These are phyloP conservation scores for Triticum monococcum DNA, from an alignment of 176 grass and related monocot species.

Conservation along the genomic window DNA sequence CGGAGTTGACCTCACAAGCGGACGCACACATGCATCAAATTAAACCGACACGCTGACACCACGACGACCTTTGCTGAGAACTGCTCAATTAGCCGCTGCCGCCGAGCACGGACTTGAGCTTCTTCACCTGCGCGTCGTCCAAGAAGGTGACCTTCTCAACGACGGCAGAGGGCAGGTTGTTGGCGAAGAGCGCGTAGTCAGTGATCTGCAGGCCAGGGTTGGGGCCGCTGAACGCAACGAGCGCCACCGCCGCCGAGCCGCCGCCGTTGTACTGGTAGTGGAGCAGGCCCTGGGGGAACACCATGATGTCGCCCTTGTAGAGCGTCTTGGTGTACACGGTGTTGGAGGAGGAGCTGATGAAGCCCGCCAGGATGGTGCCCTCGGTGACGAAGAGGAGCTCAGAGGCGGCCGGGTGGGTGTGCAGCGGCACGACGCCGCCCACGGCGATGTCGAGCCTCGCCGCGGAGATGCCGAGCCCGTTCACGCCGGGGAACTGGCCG, in stretches of 20 bases:
- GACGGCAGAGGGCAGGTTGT: conserved; percentile 54
- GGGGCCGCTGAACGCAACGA: conserved; percentile 59
- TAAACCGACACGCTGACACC: not conserved
- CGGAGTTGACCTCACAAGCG: not conserved
- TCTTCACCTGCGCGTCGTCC: not conserved
- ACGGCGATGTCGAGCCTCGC: conserved; percentile 17
- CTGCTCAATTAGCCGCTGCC: not conserved
- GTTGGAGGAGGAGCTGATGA: conserved; percentile 68
- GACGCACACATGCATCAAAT: not conserved
- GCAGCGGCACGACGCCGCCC: not conserved
- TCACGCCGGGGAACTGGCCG: conserved; percentile 2
- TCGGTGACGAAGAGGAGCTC: conserved; percentile 14
- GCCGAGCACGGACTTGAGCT: not conserved
- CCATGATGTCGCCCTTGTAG: conserved; percentile 52
- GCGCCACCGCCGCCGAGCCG: conserved; percentile 26
- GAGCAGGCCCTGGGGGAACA: conserved; percentile 75
- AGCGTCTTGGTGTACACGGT: conserved; percentile 52
- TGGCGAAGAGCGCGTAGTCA: conserved; percentile 68
- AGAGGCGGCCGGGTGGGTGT: conserved; percentile 7
- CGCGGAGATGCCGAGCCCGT: conserved; percentile 8
- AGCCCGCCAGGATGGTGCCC: conserved; percentile 42
- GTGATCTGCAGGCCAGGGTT: conserved; percentile 90
- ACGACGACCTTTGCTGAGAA: not conserved
- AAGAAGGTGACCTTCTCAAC: not conserved
- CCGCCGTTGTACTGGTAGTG: conserved; percentile 77